A percentile compares a stretch with the other conserved stretches of the same genome.
Evolutionary conservation across 2,329 filamentous ascomycete genomes (phyloP).

Genomic region (Apiospora rasikravindrae): DNA sequence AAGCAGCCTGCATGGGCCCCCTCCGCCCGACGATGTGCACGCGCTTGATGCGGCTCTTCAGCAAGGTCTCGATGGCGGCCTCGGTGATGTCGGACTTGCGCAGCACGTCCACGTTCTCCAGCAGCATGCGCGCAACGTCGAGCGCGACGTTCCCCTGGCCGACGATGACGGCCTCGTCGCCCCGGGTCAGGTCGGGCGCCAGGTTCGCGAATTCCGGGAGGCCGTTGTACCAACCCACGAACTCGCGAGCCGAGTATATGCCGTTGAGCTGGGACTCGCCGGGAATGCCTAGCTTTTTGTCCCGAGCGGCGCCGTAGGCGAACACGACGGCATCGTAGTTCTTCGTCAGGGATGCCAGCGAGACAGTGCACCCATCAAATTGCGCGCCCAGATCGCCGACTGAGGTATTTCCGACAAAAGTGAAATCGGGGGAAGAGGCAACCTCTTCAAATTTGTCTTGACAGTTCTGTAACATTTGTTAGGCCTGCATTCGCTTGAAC

Average conservation of each 20-base stretch:
- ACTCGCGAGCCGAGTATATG: slow-evolving; percentile 86
- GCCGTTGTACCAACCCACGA: slow-evolving; percentile 99
- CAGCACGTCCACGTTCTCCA: slow-evolving; percentile 76
- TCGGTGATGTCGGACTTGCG: slow-evolving; percentile 88
- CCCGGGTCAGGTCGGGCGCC: slow-evolving; percentile 72
- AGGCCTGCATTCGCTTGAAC: neutral
- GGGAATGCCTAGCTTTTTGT: slow-evolving; percentile 77
- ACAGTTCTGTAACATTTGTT: slow-evolving; percentile 70
- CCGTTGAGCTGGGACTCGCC: slow-evolving; percentile 76
- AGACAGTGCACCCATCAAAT: slow-evolving; percentile 57
- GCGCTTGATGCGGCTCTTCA: slow-evolving; percentile 74
- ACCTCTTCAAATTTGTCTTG: slow-evolving; percentile 93
- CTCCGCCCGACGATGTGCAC: slow-evolving; percentile 89
- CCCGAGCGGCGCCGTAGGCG: slow-evolving; percentile 88
- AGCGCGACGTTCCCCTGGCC: slow-evolving; percentile 97
- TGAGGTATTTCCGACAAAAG: slow-evolving; percentile 87
- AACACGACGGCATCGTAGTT: slow-evolving; percentile 95
- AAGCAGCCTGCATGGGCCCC: slow-evolving; percentile 90
- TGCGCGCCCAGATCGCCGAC: slow-evolving; percentile 63
- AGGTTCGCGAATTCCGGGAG: slow-evolving; percentile 80
- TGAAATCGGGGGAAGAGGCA: slow-evolving; percentile 80
- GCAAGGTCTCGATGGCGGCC: slow-evolving; percentile 75
- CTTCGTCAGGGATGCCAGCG: slow-evolving; percentile 70
- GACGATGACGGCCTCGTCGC: slow-evolving; percentile 85
- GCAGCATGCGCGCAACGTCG: slow-evolving; percentile 87